phyloP scores from a whole-genome alignment of 2,329 filamentous ascomycete species.

The Dactylellina leptospora region DNA sequence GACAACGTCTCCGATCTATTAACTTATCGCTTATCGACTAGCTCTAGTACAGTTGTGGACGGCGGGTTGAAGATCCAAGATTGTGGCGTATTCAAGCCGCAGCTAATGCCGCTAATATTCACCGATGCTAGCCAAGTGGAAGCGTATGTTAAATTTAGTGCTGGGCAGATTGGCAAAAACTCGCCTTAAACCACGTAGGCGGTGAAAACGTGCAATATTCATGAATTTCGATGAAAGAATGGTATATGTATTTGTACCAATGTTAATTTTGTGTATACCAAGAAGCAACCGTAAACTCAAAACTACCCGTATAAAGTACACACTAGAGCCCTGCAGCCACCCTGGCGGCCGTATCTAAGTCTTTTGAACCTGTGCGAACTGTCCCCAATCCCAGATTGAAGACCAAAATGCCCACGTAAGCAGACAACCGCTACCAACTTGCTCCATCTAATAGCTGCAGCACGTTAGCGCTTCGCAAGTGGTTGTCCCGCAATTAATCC shows the following conservation, averaged over 20 bases:
- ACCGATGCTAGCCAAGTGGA: slow-evolving; percentile 29
- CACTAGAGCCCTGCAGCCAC: neutral
- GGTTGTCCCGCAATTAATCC: slow-evolving; percentile 43
- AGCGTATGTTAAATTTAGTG: slow-evolving; percentile 25
- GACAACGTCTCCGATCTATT: slow-evolving; percentile 27
- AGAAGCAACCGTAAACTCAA: no score
- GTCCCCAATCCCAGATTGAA: neutral
- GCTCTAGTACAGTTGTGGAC: slow-evolving; percentile 20
- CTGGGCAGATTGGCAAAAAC: slow-evolving; percentile 31
- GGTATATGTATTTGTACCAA: no score
- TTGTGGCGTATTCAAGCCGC: slow-evolving; percentile 19
- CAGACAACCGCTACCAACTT: no score
- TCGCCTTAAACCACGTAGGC: slow-evolving; percentile 8
- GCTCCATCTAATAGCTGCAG: slow-evolving; percentile 35
- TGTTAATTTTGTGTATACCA: no score
- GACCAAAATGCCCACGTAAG: no score
- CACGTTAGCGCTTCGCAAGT: slow-evolving; percentile 45
- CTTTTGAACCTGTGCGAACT: neutral
- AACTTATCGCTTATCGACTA: slow-evolving; percentile 29
- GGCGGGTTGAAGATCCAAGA: slow-evolving; percentile 29
- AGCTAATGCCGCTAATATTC: slow-evolving; percentile 41
- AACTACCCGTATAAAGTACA: no score
- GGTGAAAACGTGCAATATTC: no score
- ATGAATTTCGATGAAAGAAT: no score
- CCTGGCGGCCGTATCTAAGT: neutral